Percentiles rank a stretch among this genome's conserved stretches.
Evolutionary conservation across 306 rosid genomes (phyloP).

Genomic region (Cucumis hystrix): DNA sequence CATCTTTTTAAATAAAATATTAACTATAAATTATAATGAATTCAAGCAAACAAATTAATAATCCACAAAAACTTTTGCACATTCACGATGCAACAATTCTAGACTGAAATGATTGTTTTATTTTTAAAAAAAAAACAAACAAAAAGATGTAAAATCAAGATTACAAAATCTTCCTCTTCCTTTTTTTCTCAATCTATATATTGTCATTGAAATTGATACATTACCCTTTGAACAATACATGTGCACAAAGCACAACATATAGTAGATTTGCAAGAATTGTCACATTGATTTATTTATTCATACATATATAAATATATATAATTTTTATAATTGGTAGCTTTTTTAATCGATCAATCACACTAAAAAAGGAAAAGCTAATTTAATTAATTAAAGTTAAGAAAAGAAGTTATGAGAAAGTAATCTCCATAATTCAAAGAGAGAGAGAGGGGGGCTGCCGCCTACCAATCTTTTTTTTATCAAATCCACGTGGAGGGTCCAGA

Average conservation of each 20-base stretch:
- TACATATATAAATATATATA: not conserved
- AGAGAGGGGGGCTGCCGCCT: not conserved
- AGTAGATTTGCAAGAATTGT: not conserved
- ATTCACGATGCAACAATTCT: not conserved
- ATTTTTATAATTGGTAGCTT: not conserved
- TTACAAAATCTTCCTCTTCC: not conserved
- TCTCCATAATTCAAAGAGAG: not conserved
- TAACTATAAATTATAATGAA: not conserved
- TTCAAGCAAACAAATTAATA: not conserved
- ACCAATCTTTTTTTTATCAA: not conserved
- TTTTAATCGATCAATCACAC: not conserved
- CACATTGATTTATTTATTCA: not conserved
- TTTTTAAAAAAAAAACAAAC: not conserved
- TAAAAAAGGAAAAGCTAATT: not conserved
- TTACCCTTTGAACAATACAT: not conserved
- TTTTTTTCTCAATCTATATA: not conserved
- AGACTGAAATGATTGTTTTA: not conserved
- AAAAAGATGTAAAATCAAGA: not conserved
- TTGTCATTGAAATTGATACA: not conserved
- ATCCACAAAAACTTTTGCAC: not conserved
- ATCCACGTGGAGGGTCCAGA: not conserved
- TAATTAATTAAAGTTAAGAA: not conserved
- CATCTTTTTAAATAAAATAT: not conserved
- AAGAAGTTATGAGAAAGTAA: not conserved
- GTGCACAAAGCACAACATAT: not conserved